Evolutionary conservation across 139 green algal species (phyloP), one percentile per base, ranked within the genome.

Genomic region (Chlorella sp.): DNA sequence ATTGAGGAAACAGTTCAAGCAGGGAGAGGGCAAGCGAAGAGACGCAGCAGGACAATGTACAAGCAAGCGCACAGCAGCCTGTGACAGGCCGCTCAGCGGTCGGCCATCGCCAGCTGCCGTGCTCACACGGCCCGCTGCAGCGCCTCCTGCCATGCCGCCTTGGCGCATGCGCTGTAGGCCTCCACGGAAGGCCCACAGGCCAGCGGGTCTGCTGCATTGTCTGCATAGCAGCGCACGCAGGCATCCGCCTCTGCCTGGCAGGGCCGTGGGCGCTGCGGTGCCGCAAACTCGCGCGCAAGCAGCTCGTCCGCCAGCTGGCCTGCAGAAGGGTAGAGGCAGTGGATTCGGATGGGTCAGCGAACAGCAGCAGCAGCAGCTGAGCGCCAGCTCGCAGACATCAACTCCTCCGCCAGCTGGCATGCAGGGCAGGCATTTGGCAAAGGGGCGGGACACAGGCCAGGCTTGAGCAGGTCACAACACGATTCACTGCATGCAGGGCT

Each of bases 271-370:
- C 44, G 47, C 12, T 28, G 20, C 32, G 85, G 68, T 28, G n/a
- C 78, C 72, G 69, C 88, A 72, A 90, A 90, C 44, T 92, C 86
- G 16, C 82, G 71, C 32, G 89, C 17, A 12, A 94, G 4, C 5
- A 94, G 86, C 51, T 91, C 85, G 11, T 88, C 81, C 21, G 90
- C 88, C 39, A 89, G 70, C 56, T 84, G 23, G 25, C 85, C 51
- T 60, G 51, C 44, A 51, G 44, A 51, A 51, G 44, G 44, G n/a
- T n/a, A n/a, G n/a, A n/a, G n/a, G n/a, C n/a, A n/a, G n/a, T n/a
- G n/a, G n/a, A n/a, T n/a, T n/a, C n/a, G n/a, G n/a, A n/a, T n/a
- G n/a, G n/a, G n/a, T n/a, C n/a, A n/a, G n/a, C n/a, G n/a, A n/a
- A n/a, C n/a, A n/a, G n/a, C n/a, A n/a, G n/a, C n/a, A n/a, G n/a